Percentiles rank a stretch among this genome's conserved stretches.
Conservation (phyloP, 306 rosid species). For the Benincasa hispida region DNA sequence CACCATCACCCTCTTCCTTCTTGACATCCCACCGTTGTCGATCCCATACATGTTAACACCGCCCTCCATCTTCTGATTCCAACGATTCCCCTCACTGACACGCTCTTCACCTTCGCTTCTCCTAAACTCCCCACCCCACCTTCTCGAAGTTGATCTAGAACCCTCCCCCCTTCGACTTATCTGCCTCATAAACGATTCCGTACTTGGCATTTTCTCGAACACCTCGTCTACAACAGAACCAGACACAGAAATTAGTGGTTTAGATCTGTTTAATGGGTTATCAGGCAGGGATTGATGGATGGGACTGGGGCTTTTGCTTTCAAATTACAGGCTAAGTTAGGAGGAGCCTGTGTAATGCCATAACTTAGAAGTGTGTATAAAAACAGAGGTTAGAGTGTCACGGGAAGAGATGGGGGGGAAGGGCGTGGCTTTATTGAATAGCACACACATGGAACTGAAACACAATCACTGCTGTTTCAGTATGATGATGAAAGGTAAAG, state of each 20-base stretch:
- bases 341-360: background rate
- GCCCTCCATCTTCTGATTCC: slow-evolving; percentile 27
- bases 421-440: background rate
- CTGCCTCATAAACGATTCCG: slow-evolving; percentile 44
- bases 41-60: slow-evolving; percentile 43
- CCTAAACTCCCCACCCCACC: slow-evolving; percentile 32
- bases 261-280: background rate
- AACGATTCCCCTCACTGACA: background rate
- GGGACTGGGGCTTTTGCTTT: background rate
- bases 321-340: background rate
- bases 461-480: slow-evolving; percentile 7
- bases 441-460: background rate
- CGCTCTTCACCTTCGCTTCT: slow-evolving; percentile 13
- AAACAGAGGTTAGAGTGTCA: slow-evolving; percentile 2
- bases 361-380: background rate
- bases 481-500: slow-evolving; percentile 2
- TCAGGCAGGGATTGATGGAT: background rate
- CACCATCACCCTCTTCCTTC: slow-evolving; percentile 87
- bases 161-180: slow-evolving; percentile 52
- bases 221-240: background rate
- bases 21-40: slow-evolving; percentile 26
- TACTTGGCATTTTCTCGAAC: slow-evolving; percentile 30
- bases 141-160: slow-evolving; percentile 25
- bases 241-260: background rate
- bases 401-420: background rate